Base-by-base conservation (phyloP, 371 early-diverging fungal species). In the Dichotomocladium elegans region DNA sequence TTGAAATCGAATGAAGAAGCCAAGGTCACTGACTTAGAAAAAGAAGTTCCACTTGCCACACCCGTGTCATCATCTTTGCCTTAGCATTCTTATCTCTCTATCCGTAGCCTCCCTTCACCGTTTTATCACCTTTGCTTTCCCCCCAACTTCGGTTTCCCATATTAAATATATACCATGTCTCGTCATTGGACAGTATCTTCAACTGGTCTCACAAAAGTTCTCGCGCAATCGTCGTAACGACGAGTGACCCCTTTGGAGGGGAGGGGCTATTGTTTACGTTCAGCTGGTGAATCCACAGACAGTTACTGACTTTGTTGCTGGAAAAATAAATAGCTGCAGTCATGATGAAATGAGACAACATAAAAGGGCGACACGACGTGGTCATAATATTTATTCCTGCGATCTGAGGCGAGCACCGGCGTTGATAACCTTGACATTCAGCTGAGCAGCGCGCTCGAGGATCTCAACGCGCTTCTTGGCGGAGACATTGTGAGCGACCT, bases 371-470 rank as follows among this genome's bases (percentile, higher is more conserved):
- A 19, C 1, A 22, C 7, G 8, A 43, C 4, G 43, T 6, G 10
- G 15, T 24, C 7, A 12, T 11, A 12, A 47, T 27, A 48, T 79
- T 80, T 88, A 85, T 77, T 91, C 94, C 73, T 91, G 89, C 60
- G 91, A 86, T 63, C 95, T 86, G 70, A 99, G 82, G 68, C 96
- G 92, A 70, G 95, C 99, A 72, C 86, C 85, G 59, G 91, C 92
- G 87, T 99, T 99, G 78, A 90, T 90, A 57, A 99, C 90, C 84
- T 93, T 93, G 68, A 99, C 89, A 79, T 95, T 90, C 53, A 99
- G 84, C 82, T 99, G 94, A 64, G 88, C 86, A 72, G 99, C 99
- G 61, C 96, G 89, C 81, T 97, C 92, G 53, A 99, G 81, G 62
- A 99, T 95, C 54, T 82, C 92, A 57, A 98, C 84, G 68, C 99